Evolutionary conservation across 1,284 basidiomycete species (phyloP).

Genomic region (Ceratobasidium theobromae): DNA sequence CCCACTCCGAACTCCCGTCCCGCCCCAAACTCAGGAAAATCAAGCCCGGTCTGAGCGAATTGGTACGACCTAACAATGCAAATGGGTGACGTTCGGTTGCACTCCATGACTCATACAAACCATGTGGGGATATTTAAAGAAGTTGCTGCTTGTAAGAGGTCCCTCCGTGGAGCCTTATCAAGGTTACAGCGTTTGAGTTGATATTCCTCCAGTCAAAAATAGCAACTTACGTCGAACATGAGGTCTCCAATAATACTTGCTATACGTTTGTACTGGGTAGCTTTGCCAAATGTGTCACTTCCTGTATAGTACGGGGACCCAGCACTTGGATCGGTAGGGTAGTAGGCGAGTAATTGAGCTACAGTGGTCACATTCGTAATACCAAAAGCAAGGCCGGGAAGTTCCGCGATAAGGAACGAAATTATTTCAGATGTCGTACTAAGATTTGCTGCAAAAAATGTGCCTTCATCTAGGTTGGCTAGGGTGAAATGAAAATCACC

Average conservation of each 20-base stretch:
- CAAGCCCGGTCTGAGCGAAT: not conserved
- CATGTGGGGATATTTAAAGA: not conserved
- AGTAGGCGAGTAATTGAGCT: not conserved
- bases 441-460: slow-evolving; percentile 17
- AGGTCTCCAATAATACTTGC: not conserved
- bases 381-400: not conserved
- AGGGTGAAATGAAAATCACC: not conserved
- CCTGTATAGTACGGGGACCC: no score
- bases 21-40: not conserved
- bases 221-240: not conserved
- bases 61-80: not conserved
- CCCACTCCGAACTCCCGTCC: no score
- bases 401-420: not conserved
- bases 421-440: not conserved
- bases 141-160: not conserved
- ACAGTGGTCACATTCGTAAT: not conserved
- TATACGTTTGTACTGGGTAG: slow-evolving; percentile 4
- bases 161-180: not conserved
- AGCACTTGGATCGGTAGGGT: not conserved
- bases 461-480: slow-evolving; percentile 36
- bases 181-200: not conserved
- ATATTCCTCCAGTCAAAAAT: not conserved
- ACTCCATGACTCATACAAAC: not conserved
- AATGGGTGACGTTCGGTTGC: no score
- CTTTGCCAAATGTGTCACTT: not conserved